phyloP scores from a whole-genome alignment of 1,139 yeast species.

The Meyerozyma athensensis region DNA sequence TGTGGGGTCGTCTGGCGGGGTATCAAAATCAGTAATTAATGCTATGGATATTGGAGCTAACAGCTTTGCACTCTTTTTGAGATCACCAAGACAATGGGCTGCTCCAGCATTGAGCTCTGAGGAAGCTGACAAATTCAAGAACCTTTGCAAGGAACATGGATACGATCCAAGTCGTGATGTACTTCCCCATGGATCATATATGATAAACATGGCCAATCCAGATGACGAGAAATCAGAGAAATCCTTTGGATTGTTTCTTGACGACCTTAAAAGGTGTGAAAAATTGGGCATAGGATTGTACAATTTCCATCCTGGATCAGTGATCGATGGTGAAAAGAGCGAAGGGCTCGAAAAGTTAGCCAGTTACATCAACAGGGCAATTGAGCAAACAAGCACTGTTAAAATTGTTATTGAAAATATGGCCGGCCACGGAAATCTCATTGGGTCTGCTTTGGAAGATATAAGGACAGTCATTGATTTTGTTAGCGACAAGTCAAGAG shows the following conservation, averaged over 20 bases:
- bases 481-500: constrained; percentile 71
- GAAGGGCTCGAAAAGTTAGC: constrained; percentile 69
- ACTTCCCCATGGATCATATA: constrained; percentile 91
- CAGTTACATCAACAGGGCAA: constrained; percentile 71
- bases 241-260: constrained; percentile 75
- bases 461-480: constrained; percentile 66
- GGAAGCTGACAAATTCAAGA: constrained; percentile 64
- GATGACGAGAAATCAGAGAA: constrained; percentile 73
- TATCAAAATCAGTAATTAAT: constrained; percentile 70
- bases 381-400: constrained; percentile 66
- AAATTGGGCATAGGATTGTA: constrained; percentile 76
- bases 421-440: constrained; percentile 95
- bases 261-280: constrained; percentile 86
- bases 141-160: constrained; percentile 54
- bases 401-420: constrained; percentile 90
- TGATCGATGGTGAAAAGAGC: constrained; percentile 65
- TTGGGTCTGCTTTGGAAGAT: constrained; percentile 80
- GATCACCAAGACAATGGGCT: constrained; percentile 88
- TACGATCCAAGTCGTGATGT: constrained; percentile 72
- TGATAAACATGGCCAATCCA: constrained; percentile 89
- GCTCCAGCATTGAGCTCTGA: constrained; percentile 68
- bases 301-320: constrained; percentile 94
- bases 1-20: constrained; percentile 67
- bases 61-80: constrained; percentile 84
- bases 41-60: constrained; percentile 77